Evolutionary conservation across 129 eudicot genomes (phyloP).

Genomic region (Helianthus tuberosus): DNA sequence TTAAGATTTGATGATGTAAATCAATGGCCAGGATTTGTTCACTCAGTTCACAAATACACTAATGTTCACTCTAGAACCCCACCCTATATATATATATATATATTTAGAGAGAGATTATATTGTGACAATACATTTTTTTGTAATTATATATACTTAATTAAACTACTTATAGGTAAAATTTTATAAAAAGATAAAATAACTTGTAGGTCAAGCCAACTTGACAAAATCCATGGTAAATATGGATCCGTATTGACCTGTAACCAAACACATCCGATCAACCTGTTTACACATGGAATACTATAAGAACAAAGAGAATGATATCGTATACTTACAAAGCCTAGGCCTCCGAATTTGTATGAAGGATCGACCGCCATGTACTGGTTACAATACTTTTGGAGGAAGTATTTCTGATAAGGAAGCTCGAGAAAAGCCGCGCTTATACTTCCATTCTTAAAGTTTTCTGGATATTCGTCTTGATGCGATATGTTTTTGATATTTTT

Average conservation of each 20-base stretch:
- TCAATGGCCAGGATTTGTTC: too few relatives aligned
- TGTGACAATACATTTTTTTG: neutral
- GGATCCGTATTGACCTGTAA: too few relatives aligned
- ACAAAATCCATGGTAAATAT: too few relatives aligned
- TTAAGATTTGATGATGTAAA: too few relatives aligned
- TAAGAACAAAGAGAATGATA: neutral
- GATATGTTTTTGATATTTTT: constrained; percentile 32
- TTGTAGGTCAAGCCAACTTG: too few relatives aligned
- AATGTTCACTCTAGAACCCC: too few relatives aligned
- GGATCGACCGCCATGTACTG: constrained; percentile 37
- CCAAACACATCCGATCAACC: neutral
- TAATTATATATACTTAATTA: too few relatives aligned
- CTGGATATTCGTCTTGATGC: constrained; percentile 27
- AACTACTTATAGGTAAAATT: too few relatives aligned
- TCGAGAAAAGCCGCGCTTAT: constrained; percentile 60
- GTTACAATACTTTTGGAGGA: constrained; percentile 44
- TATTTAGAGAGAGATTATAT: too few relatives aligned
- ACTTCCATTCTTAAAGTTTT: constrained; percentile 30
- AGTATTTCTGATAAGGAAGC: constrained; percentile 53
- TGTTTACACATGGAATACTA: neutral
- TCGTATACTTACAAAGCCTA: constrained; percentile 55
- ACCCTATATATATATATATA: too few relatives aligned
- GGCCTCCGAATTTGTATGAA: constrained; percentile 58
- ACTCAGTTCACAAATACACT: too few relatives aligned
- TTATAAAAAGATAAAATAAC: too few relatives aligned